Conservation (phyloP, 345 rosid genomes). For the Salix koriyanagi region DNA sequence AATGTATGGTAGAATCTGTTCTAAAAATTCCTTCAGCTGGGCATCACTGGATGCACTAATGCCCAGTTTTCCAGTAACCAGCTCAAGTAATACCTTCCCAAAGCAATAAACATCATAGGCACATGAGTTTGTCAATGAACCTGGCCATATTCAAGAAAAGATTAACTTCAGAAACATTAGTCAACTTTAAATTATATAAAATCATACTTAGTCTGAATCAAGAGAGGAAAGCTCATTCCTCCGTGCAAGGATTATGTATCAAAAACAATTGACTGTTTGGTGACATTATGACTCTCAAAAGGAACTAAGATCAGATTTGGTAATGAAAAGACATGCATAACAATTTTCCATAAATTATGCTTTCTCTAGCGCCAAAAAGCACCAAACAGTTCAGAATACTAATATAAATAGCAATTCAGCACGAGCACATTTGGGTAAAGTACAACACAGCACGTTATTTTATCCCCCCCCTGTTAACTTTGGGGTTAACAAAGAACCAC, state of each 20-base stretch:
- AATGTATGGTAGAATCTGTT: constrained; percentile 68
- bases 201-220: background rate
- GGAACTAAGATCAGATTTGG: no score
- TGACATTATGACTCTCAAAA: background rate
- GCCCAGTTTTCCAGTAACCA: constrained; percentile 94
- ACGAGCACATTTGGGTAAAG: background rate
- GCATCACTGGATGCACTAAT: constrained; percentile 60
- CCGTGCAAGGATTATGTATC: background rate
- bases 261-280: background rate
- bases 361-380: background rate
- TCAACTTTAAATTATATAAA: constrained; percentile 1
- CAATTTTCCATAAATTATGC: background rate
- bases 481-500: background rate
- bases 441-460: background rate
- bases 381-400: background rate
- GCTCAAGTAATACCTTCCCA: constrained; percentile 90
- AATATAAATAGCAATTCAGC: background rate
- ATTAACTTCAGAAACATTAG: constrained; percentile 11
- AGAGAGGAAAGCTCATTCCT: background rate
- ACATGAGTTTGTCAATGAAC: constrained; percentile 54
- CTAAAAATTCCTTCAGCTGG: constrained; percentile 60
- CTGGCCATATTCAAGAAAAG: constrained; percentile 36
- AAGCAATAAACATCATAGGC: constrained; percentile 88
- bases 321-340: no score
- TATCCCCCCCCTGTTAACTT: background rate